These are phyloP conservation scores for Debaryomyces psychrophilus DNA, from an alignment of 1,139 yeast species.

Conservation along the genomic window DNA sequence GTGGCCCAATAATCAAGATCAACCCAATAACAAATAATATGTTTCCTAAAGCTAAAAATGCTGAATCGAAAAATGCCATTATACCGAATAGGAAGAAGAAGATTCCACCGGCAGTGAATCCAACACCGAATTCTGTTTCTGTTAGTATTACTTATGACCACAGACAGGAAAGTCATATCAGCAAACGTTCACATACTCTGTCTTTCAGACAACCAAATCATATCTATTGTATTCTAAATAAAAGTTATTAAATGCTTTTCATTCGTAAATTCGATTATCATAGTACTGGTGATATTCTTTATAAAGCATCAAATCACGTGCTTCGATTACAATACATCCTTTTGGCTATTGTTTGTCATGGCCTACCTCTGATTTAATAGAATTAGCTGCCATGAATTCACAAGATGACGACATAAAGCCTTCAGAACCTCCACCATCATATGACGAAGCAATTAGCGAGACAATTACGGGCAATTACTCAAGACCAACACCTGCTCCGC, in stretches of 20 bases:
- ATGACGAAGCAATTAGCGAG: conserved; percentile 18
- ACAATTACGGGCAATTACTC: conserved; percentile 8
- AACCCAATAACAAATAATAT: conserved; percentile 81
- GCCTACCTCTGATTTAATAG: not conserved
- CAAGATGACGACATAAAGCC: conserved; percentile 3
- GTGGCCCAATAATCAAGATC: conserved; percentile 83
- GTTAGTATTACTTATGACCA: conserved; percentile 23
- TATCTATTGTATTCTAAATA: conserved; percentile 18
- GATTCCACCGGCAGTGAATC: conserved; percentile 86
- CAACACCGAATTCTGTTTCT: conserved; percentile 81
- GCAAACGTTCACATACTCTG: conserved; percentile 61
- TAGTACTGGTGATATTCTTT: conserved; percentile 4
- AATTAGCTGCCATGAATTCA: not conserved
- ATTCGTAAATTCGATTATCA: not conserved
- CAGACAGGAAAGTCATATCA: not conserved
- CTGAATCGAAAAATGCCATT: conserved; percentile 84
- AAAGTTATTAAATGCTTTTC: not conserved
- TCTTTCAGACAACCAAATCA: conserved; percentile 80
- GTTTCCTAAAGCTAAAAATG: conserved; percentile 87
- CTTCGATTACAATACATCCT: not conserved
- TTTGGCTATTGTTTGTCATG: not conserved
- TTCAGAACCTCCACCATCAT: conserved; percentile 20
- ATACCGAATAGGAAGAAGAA: conserved; percentile 81
- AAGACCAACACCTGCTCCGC: conserved; percentile 13
- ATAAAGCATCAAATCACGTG: conserved; percentile 4